Conservation (phyloP, 768 basidiomycete species). For the Trichaptum fuscoviolaceum region DNA sequence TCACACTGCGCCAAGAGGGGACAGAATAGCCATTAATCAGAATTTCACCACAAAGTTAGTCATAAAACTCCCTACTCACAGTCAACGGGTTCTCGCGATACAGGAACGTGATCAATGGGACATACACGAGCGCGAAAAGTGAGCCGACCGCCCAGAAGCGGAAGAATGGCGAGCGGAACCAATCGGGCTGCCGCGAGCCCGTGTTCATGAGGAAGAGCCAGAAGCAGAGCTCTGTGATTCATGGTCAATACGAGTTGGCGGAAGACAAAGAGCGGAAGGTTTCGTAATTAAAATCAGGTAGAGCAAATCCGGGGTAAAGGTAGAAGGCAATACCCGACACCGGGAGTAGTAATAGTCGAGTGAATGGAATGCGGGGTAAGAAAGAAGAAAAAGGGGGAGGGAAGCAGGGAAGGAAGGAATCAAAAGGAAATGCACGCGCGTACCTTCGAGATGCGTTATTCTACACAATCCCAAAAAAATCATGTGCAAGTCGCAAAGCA, state of each 20-base stretch:
- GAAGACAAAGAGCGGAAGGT: neutral
- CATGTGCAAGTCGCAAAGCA: too few relatives aligned
- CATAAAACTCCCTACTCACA: slow-evolving; percentile 32
- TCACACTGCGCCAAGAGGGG: slow-evolving; percentile 46
- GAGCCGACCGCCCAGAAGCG: slow-evolving; percentile 70
- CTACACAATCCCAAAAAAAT: slow-evolving; percentile 28
- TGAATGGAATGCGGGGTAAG: slow-evolving; percentile 2
- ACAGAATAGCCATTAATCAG: too few relatives aligned
- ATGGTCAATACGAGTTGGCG: neutral
- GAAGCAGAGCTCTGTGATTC: slow-evolving; percentile 66
- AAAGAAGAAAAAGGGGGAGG: neutral
- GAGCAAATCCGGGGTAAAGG: neutral
- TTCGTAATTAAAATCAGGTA: neutral
- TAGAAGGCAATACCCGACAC: neutral
- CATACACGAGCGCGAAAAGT: slow-evolving; percentile 48
- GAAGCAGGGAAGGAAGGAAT: neutral
- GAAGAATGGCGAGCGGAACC: slow-evolving; percentile 76
- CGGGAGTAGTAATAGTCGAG: neutral
- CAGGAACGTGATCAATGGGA: slow-evolving; percentile 67
- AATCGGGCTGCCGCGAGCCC: slow-evolving; percentile 55
- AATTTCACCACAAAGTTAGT: too few relatives aligned
- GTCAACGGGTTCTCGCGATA: slow-evolving; percentile 54
- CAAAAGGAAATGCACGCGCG: slow-evolving; percentile 3
- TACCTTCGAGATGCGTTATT: slow-evolving; percentile 78
- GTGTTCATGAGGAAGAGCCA: slow-evolving; percentile 81